Evolutionary conservation across 192 early-diverging fungal genomes (phyloP).

Genomic region (Linderina pennispora): DNA sequence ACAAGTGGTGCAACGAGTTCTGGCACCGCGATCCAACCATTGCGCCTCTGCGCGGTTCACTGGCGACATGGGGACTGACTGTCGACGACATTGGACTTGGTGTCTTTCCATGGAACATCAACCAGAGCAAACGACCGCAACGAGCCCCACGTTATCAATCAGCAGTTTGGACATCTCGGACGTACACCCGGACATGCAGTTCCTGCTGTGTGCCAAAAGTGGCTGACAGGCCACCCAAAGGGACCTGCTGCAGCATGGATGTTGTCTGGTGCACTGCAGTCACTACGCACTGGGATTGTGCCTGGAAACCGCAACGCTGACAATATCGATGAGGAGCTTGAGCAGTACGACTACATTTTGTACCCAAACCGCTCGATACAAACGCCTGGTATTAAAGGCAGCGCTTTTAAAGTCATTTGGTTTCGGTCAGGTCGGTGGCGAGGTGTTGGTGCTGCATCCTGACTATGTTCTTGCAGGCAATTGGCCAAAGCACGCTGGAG

Average conservation of each 20-base stretch:
- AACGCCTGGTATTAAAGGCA: constrained; percentile 86
- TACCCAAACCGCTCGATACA: constrained; percentile 84
- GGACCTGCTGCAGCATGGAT: constrained; percentile 93
- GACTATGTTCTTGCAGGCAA: constrained; percentile 77
- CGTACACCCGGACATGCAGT: constrained; percentile 78
- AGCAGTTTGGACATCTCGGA: constrained; percentile 82
- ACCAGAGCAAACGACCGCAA: constrained; percentile 97
- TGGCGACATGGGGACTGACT: constrained; percentile 82
- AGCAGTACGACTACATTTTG: constrained; percentile 72
- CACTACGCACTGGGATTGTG: constrained; percentile 74
- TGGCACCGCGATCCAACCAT: constrained; percentile 75
- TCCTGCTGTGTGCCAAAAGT: constrained; percentile 84
- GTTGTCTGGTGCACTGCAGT: constrained; percentile 86
- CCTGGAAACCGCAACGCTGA: constrained; percentile 84
- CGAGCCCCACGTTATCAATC: constrained; percentile 87
- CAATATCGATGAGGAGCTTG: constrained; percentile 52
- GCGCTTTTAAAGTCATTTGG: constrained; percentile 91
- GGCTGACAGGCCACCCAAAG: constrained; percentile 90
- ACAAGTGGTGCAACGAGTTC: constrained; percentile 81
- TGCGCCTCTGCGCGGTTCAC: constrained; percentile 78
- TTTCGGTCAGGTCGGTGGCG: constrained; percentile 92
- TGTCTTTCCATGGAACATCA: constrained; percentile 96
- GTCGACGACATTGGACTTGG: constrained; percentile 90
- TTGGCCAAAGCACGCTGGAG: constrained; percentile 59
- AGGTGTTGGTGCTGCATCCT: constrained; percentile 80